Conservation (phyloP, 2,329 filamentous ascomycete genomes). For the Thelonectria discophora region DNA sequence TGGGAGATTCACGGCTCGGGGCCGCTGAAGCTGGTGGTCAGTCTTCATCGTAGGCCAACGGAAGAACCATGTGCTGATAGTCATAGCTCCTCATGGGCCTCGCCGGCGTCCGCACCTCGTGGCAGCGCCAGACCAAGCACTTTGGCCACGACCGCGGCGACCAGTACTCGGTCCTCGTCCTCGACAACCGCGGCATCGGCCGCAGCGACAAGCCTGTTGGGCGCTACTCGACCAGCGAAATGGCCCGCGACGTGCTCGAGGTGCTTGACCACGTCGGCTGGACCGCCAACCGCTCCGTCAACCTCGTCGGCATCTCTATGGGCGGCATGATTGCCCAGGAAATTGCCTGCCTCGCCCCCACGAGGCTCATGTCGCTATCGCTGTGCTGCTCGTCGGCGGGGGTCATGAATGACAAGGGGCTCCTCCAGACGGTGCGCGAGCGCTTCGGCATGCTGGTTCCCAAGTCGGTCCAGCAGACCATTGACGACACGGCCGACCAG, state of each 20-base stretch:
- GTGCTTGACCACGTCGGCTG: conserved; percentile 75
- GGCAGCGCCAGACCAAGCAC: conserved; percentile 85
- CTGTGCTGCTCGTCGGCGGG: conserved; percentile 69
- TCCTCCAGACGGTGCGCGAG: conserved; percentile 70
- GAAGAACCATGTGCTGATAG: neutral
- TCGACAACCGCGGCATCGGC: conserved; percentile 89
- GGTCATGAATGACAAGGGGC: conserved; percentile 69
- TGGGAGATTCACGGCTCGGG: conserved; percentile 85
- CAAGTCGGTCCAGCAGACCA: conserved; percentile 72
- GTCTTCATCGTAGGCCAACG: conserved; percentile 45
- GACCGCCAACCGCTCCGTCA: conserved; percentile 61
- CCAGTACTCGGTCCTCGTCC: conserved; percentile 76
- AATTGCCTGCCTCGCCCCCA: conserved; percentile 65
- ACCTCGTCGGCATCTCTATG: conserved; percentile 83
- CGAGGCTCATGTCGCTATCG: conserved; percentile 63
- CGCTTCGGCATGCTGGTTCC: conserved; percentile 70
- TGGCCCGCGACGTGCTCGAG: conserved; percentile 82
- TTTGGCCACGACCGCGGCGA: conserved; percentile 77
- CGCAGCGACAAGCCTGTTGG: conserved; percentile 78
- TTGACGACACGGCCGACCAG: conserved; percentile 70
- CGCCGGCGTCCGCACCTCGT: conserved; percentile 71
- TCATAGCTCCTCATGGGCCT: conserved; percentile 82
- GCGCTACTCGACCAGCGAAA: conserved; percentile 83
- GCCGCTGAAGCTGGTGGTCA: conserved; percentile 75
- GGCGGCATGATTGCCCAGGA: conserved; percentile 95